Evolutionary conservation across 208 protist species (phyloP).

Genomic region (Leishmania turanica): DNA sequence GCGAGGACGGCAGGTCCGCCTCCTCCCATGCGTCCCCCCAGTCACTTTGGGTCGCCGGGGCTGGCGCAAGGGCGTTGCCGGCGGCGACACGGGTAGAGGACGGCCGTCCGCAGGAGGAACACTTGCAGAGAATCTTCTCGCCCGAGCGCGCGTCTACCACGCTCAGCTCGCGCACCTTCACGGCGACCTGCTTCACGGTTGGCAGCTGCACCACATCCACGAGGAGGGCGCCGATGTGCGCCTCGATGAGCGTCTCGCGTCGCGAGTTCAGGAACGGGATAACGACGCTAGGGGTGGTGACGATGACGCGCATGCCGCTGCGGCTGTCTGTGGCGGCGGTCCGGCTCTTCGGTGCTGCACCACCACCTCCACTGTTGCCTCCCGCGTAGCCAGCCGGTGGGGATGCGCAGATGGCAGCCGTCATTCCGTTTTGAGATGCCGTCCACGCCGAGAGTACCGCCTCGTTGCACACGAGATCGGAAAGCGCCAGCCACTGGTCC

Average conservation of each 20-base stretch:
- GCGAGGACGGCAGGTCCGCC: conserved; percentile 13
- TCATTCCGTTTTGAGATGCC: conserved; percentile 27
- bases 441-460: conserved; percentile 48
- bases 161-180: conserved; percentile 67
- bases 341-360: neutral
- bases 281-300: conserved; percentile 70
- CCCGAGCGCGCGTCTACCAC: conserved; percentile 64
- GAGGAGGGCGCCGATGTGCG: conserved; percentile 59
- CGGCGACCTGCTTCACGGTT: conserved; percentile 41
- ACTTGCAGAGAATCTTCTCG: conserved; percentile 61
- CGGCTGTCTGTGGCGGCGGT: neutral
- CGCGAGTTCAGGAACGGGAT: conserved; percentile 74
- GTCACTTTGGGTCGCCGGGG: conserved; percentile 9
- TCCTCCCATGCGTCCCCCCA: conserved; percentile 27
- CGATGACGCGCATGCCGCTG: conserved; percentile 52
- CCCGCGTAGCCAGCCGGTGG: neutral
- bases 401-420: neutral
- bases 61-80: conserved; percentile 6
- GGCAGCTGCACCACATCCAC: conserved; percentile 58
- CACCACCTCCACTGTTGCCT: neutral
- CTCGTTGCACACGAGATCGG: conserved; percentile 84
- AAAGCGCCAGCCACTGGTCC: conserved; percentile 83
- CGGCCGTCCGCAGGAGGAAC: neutral
- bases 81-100: neutral
- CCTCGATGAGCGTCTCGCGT: conserved; percentile 67